phyloP scores from a whole-genome alignment of 2,329 filamentous ascomycete genomes.

The Ophiosphaerella narmari region DNA sequence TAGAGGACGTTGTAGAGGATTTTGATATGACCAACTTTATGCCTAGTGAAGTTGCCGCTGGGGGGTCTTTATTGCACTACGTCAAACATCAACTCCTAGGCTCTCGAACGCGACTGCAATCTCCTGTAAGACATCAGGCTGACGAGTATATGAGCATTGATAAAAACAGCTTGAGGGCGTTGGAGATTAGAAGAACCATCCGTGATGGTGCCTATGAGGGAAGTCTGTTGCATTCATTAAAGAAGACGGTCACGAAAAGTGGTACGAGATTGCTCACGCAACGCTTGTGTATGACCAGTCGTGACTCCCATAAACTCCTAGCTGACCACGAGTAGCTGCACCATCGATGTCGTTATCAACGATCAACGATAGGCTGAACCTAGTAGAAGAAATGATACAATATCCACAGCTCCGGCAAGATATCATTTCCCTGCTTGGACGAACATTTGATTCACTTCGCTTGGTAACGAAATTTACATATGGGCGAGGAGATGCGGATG shows the following conservation, averaged over 20 bases:
- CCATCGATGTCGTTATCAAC: conserved; percentile 84
- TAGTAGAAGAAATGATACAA: conserved; percentile 76
- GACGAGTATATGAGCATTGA: conserved; percentile 88
- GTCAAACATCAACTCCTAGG: conserved; percentile 79
- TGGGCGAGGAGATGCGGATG: conserved; percentile 88
- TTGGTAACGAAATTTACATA: conserved; percentile 93
- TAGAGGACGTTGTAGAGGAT: conserved; percentile 71
- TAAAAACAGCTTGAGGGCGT: conserved; percentile 83
- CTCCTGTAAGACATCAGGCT: conserved; percentile 74
- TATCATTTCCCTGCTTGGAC: conserved; percentile 69
- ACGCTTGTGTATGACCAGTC: conserved; percentile 67
- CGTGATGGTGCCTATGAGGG: conserved; percentile 78
- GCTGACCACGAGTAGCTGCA: conserved; percentile 56
- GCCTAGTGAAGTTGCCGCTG: conserved; percentile 72
- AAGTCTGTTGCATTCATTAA: conserved; percentile 86
- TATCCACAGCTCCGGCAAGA: conserved; percentile 71
- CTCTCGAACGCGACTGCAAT: conserved; percentile 78
- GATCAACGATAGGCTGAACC: conserved; percentile 79
- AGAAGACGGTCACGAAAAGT: conserved; percentile 88
- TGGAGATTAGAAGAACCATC: conserved; percentile 88
- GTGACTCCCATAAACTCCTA: rapidly evolving
- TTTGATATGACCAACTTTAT: conserved; percentile 64
- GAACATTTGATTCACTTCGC: conserved; percentile 83
- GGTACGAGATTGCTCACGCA: conserved; percentile 82
- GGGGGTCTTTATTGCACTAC: conserved; percentile 81